Percentiles rank a stretch among this genome's conserved stretches.
phyloP scores from a whole-genome alignment of 2,329 filamentous ascomycete genomes.

The Neopestalotiopsis sp. region DNA sequence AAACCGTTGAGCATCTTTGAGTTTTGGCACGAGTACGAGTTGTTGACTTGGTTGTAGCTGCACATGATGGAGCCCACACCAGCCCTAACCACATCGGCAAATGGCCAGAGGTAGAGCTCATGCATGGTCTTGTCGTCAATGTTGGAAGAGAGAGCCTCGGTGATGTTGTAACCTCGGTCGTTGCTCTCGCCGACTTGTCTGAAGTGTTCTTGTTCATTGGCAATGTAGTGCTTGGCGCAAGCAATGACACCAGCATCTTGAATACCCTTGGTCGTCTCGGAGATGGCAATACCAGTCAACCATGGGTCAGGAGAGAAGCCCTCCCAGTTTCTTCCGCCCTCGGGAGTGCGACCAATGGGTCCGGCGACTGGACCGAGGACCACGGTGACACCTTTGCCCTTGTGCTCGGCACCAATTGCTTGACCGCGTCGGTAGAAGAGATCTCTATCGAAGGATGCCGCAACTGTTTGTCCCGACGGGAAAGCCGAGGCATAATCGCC shows the following conservation, averaged over 20 bases:
- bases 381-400: conserved; percentile 75
- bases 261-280: conserved; percentile 78
- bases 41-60: conserved; percentile 81
- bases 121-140: conserved; percentile 77
- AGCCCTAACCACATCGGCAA: conserved; percentile 73
- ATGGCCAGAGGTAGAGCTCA: conserved; percentile 81
- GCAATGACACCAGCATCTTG: conserved; percentile 82
- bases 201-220: conserved; percentile 80
- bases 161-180: conserved; percentile 67
- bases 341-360: conserved; percentile 71
- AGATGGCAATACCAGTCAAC: conserved; percentile 73
- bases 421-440: conserved; percentile 74
- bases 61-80: conserved; percentile 71
- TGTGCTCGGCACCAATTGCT: conserved; percentile 76
- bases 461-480: conserved; percentile 77
- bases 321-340: conserved; percentile 76
- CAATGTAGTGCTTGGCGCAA: conserved; percentile 76
- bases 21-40: conserved; percentile 82
- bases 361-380: conserved; percentile 78
- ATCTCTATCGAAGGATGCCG: conserved; percentile 79
- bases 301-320: conserved; percentile 76
- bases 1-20: conserved; percentile 76
- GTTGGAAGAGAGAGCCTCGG: conserved; percentile 63
- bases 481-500: conserved; percentile 84
- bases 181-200: conserved; percentile 63